A percentile compares a stretch with the other conserved stretches of the same genome.
Conservation (phyloP, 495 filamentous ascomycete genomes). For the Neurospora tetrasperma region DNA sequence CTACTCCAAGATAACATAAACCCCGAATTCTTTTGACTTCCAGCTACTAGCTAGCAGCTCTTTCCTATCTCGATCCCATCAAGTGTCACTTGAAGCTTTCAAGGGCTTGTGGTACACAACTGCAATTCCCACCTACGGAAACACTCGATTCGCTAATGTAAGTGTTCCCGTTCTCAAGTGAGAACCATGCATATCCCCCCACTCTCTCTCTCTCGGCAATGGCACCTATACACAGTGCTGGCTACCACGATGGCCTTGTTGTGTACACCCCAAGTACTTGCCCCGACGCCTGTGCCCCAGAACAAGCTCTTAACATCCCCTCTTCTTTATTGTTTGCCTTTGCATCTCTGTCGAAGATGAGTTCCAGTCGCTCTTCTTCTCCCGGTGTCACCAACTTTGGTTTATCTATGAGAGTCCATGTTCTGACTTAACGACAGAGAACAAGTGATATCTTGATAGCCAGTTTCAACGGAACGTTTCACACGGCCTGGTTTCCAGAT, state of each 20-base stretch:
- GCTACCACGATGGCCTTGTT: neutral
- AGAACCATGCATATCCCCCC: neutral
- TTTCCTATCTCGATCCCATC: neutral
- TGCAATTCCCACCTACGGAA: neutral
- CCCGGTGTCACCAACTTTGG: neutral
- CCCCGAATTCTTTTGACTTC: neutral
- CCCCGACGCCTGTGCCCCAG: neutral
- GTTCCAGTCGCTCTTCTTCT: neutral
- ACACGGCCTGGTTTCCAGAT: neutral
- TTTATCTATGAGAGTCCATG: neutral
- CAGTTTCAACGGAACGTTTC: neutral
- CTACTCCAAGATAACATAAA: neutral
- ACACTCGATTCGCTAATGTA: neutral
- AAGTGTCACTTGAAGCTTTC: neutral
- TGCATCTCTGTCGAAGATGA: neutral
- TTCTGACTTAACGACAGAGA: neutral
- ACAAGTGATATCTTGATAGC: neutral
- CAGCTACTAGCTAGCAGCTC: neutral
- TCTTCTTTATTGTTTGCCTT: neutral
- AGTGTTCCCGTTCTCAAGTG: neutral
- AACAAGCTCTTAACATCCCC: neutral
- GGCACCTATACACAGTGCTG: neutral
- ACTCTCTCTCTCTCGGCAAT: neutral
- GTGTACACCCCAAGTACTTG: neutral
- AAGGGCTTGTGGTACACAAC: neutral